phyloP scores from a whole-genome alignment of 208 protist species.

The Tetramitus jugosus region DNA sequence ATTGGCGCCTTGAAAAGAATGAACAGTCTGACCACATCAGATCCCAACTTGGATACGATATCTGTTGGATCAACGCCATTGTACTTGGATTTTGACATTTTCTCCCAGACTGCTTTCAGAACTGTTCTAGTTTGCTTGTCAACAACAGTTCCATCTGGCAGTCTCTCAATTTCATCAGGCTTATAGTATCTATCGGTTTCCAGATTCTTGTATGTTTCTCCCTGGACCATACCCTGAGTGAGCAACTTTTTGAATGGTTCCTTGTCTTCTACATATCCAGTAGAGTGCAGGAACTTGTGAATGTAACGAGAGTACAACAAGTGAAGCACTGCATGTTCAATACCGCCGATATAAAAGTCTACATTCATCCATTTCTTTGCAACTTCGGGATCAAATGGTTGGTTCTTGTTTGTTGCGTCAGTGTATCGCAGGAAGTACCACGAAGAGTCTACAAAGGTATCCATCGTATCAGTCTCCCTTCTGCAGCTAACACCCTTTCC shows the following conservation, averaged over 20 bases:
- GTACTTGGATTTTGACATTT: conserved; percentile 71
- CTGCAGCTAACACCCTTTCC: conserved; percentile 27
- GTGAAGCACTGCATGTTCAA: conserved; percentile 73
- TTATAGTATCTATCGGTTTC: conserved; percentile 27
- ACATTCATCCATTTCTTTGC: conserved; percentile 51
- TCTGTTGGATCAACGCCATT: conserved; percentile 60
- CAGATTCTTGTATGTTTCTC: conserved; percentile 22
- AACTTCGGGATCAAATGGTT: conserved; percentile 30
- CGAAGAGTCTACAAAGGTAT: conserved; percentile 73
- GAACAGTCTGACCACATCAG: conserved; percentile 40
- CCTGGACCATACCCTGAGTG: conserved; percentile 26
- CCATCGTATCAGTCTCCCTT: conserved; percentile 74
- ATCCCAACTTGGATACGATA: conserved; percentile 25
- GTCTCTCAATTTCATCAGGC: conserved; percentile 21
- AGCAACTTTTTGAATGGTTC: conserved; percentile 36
- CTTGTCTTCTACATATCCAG: neutral
- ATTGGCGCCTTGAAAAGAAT: conserved; percentile 57
- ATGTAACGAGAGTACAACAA: conserved; percentile 70
- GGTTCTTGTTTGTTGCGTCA: conserved; percentile 44
- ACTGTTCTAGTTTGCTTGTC: conserved; percentile 14
- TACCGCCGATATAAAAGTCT: conserved; percentile 69
- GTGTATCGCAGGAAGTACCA: conserved; percentile 71
- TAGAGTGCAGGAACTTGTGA: conserved; percentile 48
- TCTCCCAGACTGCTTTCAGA: conserved; percentile 47
- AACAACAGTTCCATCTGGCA: neutral